These are phyloP conservation scores for Coemansia sp. DNA, from an alignment of 192 early-diverging fungal genomes.

Conservation along the genomic window DNA sequence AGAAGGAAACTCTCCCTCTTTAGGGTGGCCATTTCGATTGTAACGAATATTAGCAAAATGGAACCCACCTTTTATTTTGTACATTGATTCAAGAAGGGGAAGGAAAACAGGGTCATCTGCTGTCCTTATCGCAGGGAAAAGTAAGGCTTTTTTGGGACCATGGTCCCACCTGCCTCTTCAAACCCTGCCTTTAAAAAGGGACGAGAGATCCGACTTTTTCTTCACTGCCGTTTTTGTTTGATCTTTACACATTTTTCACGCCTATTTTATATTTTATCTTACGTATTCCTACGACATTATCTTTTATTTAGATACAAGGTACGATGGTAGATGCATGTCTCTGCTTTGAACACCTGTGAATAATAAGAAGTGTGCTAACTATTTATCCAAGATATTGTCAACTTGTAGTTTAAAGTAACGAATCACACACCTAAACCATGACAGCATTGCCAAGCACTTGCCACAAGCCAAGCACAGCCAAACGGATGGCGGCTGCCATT, in stretches of 20 bases:
- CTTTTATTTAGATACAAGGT: too few species aligned
- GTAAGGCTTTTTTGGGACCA: neutral
- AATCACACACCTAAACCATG: neutral
- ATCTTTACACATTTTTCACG: neutral
- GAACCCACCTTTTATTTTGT: too few species aligned
- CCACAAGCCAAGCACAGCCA: neutral
- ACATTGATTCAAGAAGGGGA: neutral
- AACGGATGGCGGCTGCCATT: conserved; percentile 4
- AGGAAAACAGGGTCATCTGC: conserved; percentile 2
- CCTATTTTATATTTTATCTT: neutral
- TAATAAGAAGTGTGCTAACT: too few species aligned
- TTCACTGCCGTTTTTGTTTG: neutral
- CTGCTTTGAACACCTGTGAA: too few species aligned
- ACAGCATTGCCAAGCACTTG: conserved; percentile 2
- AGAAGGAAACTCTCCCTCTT: too few species aligned
- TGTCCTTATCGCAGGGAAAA: neutral
- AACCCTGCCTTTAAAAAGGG: neutral
- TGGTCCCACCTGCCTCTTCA: neutral
- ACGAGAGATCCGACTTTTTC: too few species aligned
- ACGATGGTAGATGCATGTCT: too few species aligned
- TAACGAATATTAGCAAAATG: neutral
- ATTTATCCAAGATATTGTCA: neutral
- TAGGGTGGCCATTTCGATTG: neutral
- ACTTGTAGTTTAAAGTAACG: neutral
- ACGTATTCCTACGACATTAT: neutral